Conservation (phyloP, 371 early-diverging fungal species). For the Apophysomyces trapeziformis region DNA sequence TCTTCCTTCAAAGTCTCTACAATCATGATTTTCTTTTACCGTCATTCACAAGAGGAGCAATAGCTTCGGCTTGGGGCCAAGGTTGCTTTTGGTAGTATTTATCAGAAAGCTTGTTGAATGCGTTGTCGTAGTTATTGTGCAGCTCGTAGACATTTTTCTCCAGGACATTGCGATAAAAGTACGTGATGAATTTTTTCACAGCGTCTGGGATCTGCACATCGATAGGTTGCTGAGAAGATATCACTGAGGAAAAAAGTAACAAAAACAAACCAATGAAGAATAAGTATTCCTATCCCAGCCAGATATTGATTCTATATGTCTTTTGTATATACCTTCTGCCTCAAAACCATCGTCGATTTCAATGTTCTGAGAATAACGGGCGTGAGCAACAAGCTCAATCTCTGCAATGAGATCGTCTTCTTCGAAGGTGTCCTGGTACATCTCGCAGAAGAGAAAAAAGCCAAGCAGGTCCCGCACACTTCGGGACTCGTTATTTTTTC, state of each 20-base stretch:
- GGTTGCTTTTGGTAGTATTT: constrained; percentile 83
- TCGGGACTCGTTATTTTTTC: no score
- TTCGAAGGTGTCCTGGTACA: constrained; percentile 75
- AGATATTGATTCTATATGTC: neutral
- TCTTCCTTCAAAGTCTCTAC: neutral
- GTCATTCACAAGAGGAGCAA: constrained; percentile 80
- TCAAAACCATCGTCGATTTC: constrained; percentile 61
- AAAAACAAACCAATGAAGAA: no score
- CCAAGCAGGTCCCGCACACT: no score
- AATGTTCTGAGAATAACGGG: constrained; percentile 49
- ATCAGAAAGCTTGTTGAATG: constrained; percentile 90
- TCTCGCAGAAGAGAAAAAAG: constrained; percentile 16
- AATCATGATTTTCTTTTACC: constrained; percentile 44
- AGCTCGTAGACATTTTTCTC: constrained; percentile 82
- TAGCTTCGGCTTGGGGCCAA: constrained; percentile 88
- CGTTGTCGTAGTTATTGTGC: constrained; percentile 81
- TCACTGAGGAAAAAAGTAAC: neutral
- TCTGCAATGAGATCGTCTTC: constrained; percentile 84
- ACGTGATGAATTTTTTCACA: constrained; percentile 78
- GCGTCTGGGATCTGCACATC: constrained; percentile 71
- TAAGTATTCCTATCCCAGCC: no score
- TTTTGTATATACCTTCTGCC: constrained; percentile 39
- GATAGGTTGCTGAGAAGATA: constrained; percentile 35
- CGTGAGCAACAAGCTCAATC: constrained; percentile 78
- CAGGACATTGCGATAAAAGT: constrained; percentile 75